Conservation (phyloP, 2,329 filamentous ascomycete genomes). For the Myriosclerotinia scirpicola region DNA sequence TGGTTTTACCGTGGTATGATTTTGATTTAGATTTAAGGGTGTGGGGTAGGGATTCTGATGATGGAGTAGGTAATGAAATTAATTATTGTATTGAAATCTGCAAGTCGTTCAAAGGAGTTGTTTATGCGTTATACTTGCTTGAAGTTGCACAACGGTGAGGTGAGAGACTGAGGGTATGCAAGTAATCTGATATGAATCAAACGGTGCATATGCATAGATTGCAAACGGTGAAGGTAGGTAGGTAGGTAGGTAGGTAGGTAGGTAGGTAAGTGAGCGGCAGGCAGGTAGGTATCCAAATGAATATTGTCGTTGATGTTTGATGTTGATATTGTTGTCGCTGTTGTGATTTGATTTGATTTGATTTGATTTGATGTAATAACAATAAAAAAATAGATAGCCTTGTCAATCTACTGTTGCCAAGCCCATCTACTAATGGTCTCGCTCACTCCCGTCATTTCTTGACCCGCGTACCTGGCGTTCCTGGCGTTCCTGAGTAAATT, state of each 20-base stretch:
- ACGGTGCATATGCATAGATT: constrained; percentile 10
- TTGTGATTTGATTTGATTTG: not conserved
- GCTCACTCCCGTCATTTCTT: not conserved
- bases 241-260: too few relatives aligned
- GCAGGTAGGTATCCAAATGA: too few relatives aligned
- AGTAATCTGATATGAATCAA: constrained; percentile 13
- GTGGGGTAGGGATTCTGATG: not conserved
- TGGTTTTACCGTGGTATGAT: not conserved
- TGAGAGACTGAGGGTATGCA: not conserved
- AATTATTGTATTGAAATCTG: constrained; percentile 9
- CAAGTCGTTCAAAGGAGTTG: constrained; percentile 10
- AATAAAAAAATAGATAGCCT: too few relatives aligned
- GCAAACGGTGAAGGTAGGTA: constrained; percentile 10
- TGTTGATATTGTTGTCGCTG: not conserved
- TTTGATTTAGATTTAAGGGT: not conserved
- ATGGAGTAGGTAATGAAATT: not conserved
- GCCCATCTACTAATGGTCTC: not conserved
- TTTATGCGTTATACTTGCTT: constrained; percentile 1
- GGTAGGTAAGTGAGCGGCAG: too few relatives aligned
- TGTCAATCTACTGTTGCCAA: constrained; percentile 6
- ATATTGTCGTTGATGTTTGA: not conserved
- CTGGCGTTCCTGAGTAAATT: not conserved
- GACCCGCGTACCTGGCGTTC: constrained; percentile 6
- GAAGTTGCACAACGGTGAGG: too few relatives aligned
- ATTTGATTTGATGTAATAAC: not conserved